Evolutionary conservation across 208 protist species (phyloP), one percentile per base, ranked within the genome.

Genomic region (Crithidia expoeki): DNA sequence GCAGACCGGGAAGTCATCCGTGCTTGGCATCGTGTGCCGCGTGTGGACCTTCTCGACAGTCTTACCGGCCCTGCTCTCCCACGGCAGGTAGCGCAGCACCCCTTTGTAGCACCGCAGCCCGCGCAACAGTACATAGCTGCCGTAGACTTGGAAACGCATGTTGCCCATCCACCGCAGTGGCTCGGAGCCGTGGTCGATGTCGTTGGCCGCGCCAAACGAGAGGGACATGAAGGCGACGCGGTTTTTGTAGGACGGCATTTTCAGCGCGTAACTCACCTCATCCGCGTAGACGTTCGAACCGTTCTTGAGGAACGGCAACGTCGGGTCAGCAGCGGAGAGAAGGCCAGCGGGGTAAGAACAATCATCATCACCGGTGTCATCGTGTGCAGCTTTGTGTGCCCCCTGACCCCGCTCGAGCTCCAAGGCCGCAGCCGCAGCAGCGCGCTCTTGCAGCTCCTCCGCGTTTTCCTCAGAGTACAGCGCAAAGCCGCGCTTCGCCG

Each of bases 131-230:
- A 78, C 40, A 68, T 87, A 92, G 49, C 76, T 80, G 36, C 81
- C 84, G 67, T 93, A 94, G 9, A 89, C 80, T 23, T 85, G 68
- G 59, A 96, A 96, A 40, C 91, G 91, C 2, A 66, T 57, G 62
- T 93, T 93, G 58, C 91, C 88, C 88, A 96, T 90, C 83, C 88
- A 96, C 19, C 91, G 84, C 50, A 96, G 63, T 59, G 86, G 76
- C 80, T 96, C 91, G 17, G 81, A 89, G 57, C 91, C 91, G 56
- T 81, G 80, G 74, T 96, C 91, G 65, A 96, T 90, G 63, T 91
- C 83, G 62, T 96, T 96, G 19, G 82, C 70, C 25, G 88, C 60
- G 28, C 91, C 91, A 74, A 93, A 96, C 4, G 86, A 92, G n/a
- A 91, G 68, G 21, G 88, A 88, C 91, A 96, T 93, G 72, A 91